phyloP scores from a whole-genome alignment of 2,329 filamentous ascomycete species.

The Emergomyces africanus region DNA sequence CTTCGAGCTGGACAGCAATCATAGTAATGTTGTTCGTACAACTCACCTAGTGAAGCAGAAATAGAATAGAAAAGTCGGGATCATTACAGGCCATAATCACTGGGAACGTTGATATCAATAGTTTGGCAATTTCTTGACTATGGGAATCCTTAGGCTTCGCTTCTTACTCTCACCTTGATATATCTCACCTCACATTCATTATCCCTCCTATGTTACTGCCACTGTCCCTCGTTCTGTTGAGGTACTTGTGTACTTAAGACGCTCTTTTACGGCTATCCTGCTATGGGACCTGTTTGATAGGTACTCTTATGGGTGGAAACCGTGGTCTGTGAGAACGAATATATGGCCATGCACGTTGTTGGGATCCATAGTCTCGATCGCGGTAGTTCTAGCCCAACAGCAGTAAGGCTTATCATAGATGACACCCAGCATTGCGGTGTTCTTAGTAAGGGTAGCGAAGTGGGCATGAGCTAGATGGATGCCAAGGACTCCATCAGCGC shows the following conservation, averaged over 20 bases:
- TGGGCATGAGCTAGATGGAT: too few relatives aligned
- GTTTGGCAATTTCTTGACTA: not conserved
- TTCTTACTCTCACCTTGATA: not conserved
- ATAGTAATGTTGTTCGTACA: not conserved
- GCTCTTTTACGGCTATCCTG: not conserved
- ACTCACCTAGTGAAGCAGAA: not conserved
- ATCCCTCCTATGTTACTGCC: not conserved
- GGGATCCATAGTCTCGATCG: too few relatives aligned
- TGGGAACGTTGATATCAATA: not conserved
- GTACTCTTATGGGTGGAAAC: too few relatives aligned
- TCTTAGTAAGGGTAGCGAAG: too few relatives aligned
- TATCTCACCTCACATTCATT: not conserved
- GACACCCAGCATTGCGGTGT: too few relatives aligned
- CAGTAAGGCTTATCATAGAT: too few relatives aligned
- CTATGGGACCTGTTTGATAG: not conserved
- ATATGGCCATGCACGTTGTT: too few relatives aligned
- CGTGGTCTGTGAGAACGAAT: too few relatives aligned
- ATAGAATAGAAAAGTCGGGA: not conserved
- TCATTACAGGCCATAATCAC: not conserved
- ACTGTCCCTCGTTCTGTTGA: not conserved
- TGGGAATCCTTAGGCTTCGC: not conserved
- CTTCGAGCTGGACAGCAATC: slow-evolving; percentile 2
- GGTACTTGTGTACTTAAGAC: not conserved
- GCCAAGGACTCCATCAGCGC: too few relatives aligned
- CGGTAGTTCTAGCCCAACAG: too few relatives aligned